Evolutionary conservation across 2,329 filamentous ascomycete species (phyloP).

Genomic region (Colletotrichum agaves): DNA sequence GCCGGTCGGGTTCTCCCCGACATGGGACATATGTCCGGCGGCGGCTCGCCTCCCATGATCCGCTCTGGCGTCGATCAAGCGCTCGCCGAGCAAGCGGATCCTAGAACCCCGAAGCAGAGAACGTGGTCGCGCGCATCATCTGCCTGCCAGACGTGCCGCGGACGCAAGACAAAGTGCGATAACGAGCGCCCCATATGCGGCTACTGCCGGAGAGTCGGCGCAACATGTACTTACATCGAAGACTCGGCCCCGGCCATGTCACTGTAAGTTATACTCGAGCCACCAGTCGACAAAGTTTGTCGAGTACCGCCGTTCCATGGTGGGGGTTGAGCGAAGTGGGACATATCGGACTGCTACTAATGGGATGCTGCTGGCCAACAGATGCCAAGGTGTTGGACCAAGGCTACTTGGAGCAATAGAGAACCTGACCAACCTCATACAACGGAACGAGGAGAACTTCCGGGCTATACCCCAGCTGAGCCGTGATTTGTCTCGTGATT

Average conservation of each 20-base stretch:
- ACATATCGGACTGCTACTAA: constrained; percentile 21
- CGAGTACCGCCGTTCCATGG: background rate
- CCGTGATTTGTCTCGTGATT: constrained; percentile 32
- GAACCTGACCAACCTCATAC: constrained; percentile 34
- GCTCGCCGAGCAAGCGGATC: constrained; percentile 24
- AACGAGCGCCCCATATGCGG: constrained; percentile 50
- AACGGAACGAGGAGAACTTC: constrained; percentile 36
- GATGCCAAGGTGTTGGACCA: constrained; percentile 33
- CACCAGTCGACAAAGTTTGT: background rate
- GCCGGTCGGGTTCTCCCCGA: constrained; percentile 34
- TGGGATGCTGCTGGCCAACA: background rate
- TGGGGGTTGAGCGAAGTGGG: background rate
- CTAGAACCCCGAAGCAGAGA: constrained; percentile 29
- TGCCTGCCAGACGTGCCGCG: constrained; percentile 51
- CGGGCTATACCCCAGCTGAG: constrained; percentile 34
- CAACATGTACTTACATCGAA: constrained; percentile 46
- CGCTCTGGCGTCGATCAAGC: constrained; percentile 20
- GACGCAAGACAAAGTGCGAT: constrained; percentile 52
- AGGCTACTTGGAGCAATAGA: constrained; percentile 32
- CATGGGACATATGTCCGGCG: constrained; percentile 11
- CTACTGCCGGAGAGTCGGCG: constrained; percentile 47
- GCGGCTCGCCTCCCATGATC: constrained; percentile 18
- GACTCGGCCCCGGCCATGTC: constrained; percentile 31
- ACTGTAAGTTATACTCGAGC: constrained; percentile 19
- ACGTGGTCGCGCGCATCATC: constrained; percentile 38